Conservation (phyloP, 2,329 filamentous ascomycete genomes). For the Rutstroemia sp. region DNA sequence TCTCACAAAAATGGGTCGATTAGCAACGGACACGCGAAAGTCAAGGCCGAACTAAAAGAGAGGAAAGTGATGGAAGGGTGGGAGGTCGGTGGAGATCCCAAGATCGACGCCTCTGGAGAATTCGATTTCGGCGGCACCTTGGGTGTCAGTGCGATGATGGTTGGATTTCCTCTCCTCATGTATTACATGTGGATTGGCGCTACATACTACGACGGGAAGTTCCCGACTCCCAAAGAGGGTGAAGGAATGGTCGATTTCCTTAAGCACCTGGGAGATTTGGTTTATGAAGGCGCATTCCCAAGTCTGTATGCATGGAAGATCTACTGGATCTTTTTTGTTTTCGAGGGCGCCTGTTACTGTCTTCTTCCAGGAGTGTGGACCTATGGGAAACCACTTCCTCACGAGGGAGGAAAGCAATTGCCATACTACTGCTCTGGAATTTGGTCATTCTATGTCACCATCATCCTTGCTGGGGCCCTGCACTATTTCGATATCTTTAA, state of each 20-base stretch:
- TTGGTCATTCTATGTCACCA: slow-evolving; percentile 79
- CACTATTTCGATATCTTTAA: slow-evolving; percentile 83
- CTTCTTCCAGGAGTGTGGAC: slow-evolving; percentile 79
- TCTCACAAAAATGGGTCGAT: slow-evolving; percentile 5
- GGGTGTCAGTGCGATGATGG: slow-evolving; percentile 81
- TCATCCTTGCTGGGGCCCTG: slow-evolving; percentile 59
- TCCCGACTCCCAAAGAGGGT: slow-evolving; percentile 59
- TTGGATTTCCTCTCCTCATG: slow-evolving; percentile 89
- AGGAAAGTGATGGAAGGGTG: slow-evolving; percentile 43
- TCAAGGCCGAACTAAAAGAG: slow-evolving; percentile 10
- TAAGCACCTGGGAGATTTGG: slow-evolving; percentile 60
- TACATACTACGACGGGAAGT: slow-evolving; percentile 80
- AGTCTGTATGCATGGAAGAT: slow-evolving; percentile 77
- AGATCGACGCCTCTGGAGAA: slow-evolving; percentile 54
- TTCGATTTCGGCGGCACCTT: slow-evolving; percentile 82
- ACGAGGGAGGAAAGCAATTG: slow-evolving; percentile 77
- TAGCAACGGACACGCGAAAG: slow-evolving; percentile 7
- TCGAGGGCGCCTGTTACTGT: slow-evolving; percentile 78
- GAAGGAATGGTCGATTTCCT: slow-evolving; percentile 67
- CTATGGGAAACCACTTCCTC: slow-evolving; percentile 80
- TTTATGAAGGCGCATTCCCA: slow-evolving; percentile 81
- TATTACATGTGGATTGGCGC: slow-evolving; percentile 99
- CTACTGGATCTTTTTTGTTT: slow-evolving; percentile 90
- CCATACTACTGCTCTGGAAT: slow-evolving; percentile 92
- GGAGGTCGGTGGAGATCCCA: slow-evolving; percentile 52